Base-by-base conservation (phyloP, 306 rosid genomes). In the Erythrophleum fordii region DNA sequence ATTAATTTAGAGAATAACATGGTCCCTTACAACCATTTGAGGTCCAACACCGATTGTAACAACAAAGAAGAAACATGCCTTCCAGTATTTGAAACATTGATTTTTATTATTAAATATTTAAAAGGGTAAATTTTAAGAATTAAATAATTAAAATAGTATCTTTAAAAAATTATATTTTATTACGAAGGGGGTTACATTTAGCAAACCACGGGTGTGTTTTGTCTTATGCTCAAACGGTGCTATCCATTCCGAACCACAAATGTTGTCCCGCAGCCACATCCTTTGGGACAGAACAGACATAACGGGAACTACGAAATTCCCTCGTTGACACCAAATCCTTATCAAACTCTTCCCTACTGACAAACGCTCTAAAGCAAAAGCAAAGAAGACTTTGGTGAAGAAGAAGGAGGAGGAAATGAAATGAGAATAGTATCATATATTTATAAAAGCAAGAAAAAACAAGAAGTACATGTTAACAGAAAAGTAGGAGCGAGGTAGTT, bases 181-280 rank as follows among this genome's bases (percentile, higher is more conserved):
- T 8, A 28, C 37, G n/a, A 5, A 1, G 9, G 65, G 5, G 11
- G 8, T 23, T 26, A 56, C 31, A 22, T 8, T 9, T 20, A 22
- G 20, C 25, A 12, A 59, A 13, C 42, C 44, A 35, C 1, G 23
- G 23, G 8, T 10, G 0, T 18, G 22, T 42, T 68, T 68, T 68
- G 53, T 68, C 73, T 68, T 22, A 18, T 41, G 34, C 12, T 22
- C 10, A 0, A 42, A 11, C 1, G 31, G n/a, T 23, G n/a, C 73
- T 68, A 68, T 68, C 73, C 73, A 41, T 68, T 68, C 34, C 4
- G 8, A 22, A 23, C 73, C 73, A 41, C 73, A 68, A 42, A 12
- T 11, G 34, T 67, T 41, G 34, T 20, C 72, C 2, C 4, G 31
- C 72, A 20, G 5, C 73, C 73, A 22, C 53, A 42, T 66, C 49